Evolutionary conservation across 176 grass and related monocot genomes (phyloP), one percentile per base, ranked within the genome.

Genomic region (Aegilops sharonensis): DNA sequence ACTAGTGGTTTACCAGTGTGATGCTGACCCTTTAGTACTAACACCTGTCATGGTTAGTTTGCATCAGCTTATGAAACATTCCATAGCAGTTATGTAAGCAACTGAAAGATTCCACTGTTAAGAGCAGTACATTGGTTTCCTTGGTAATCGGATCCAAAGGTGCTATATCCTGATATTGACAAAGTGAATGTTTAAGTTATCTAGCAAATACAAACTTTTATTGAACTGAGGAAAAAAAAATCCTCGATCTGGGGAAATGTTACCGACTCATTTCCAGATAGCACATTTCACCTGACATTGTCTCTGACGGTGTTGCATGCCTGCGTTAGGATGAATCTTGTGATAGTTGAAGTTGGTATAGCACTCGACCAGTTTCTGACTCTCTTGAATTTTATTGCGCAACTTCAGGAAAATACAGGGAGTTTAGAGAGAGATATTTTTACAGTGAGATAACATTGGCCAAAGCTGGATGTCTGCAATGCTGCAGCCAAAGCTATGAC

Each of bases 351-450:
- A 78, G 63, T 83, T 54, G 39, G 42, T 9, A 82, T 57, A 82
- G 29, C 60, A 86, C 17, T 59, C 37, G 4, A 45, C 76, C 56
- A 50, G 54, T 86, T 85, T 52, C 21, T 72, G 31, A 82, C 72
- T 63, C 6, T n/a, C 11, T 68, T 68, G 20, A 37, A 77, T 70
- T 76, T 25, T 9, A 78, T 64, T 42, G 68, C 20, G 11, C 14
- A 39, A 70, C 56, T 54, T 23, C 52, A 82, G 50, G 23, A 52
- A 37, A 52, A 59, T 35, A 77, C 7, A 77, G 20, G 36, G 50
- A 52, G 37, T 64, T 86, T 25, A 54, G 64, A 54, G 40, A 71
- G 71, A 90, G 31, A 42, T 77, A 52, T 15, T 68, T 90, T 86
- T 66, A 17, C 31, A 42, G 8, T 71, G 54, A 25, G 21, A 69